These are phyloP conservation scores for Lipomyces lipofer DNA, from an alignment of 805 yeast genomes.

Conservation along the genomic window DNA sequence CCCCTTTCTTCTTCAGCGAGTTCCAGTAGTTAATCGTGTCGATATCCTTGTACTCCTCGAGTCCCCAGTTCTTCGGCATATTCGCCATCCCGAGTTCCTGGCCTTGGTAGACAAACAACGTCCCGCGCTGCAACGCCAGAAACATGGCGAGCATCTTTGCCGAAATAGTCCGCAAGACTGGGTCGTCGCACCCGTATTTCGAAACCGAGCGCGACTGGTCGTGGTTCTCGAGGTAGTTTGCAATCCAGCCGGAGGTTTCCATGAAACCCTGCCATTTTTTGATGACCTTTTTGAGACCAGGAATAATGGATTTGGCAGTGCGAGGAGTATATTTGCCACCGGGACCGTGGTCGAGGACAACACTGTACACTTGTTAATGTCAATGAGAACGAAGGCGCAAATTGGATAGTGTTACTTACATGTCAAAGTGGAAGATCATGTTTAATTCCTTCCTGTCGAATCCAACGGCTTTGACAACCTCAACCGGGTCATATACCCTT, in stretches of 20 bases:
- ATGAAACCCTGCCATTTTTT: conserved; percentile 39
- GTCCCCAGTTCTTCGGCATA: conserved; percentile 48
- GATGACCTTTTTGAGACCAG: conserved; percentile 23
- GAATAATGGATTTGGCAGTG: conserved; percentile 36
- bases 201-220: conserved; percentile 58
- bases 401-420: too few species aligned
- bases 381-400: too few species aligned
- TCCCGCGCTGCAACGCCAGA: conserved; percentile 54
- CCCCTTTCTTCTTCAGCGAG: conserved; percentile 2
- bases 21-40: conserved; percentile 47
- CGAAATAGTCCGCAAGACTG: conserved; percentile 41
- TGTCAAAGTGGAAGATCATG: conserved; percentile 36
- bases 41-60: conserved; percentile 54
- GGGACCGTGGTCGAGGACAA: conserved; percentile 18
- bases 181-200: conserved; percentile 51
- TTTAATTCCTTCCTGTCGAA: conserved; percentile 34
- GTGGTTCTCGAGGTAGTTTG: conserved; percentile 59
- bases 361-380: conserved; percentile 43
- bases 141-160: conserved; percentile 54
- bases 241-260: conserved; percentile 52
- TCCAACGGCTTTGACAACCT: conserved; percentile 31
- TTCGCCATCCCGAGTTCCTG: conserved; percentile 61
- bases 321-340: conserved; percentile 18
- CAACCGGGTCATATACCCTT: conserved; percentile 39
- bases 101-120: conserved; percentile 59